A percentile compares a stretch with the other conserved stretches of the same genome.
phyloP scores from a whole-genome alignment of 2,329 filamentous ascomycete species.

The Ilyonectria destructans region DNA sequence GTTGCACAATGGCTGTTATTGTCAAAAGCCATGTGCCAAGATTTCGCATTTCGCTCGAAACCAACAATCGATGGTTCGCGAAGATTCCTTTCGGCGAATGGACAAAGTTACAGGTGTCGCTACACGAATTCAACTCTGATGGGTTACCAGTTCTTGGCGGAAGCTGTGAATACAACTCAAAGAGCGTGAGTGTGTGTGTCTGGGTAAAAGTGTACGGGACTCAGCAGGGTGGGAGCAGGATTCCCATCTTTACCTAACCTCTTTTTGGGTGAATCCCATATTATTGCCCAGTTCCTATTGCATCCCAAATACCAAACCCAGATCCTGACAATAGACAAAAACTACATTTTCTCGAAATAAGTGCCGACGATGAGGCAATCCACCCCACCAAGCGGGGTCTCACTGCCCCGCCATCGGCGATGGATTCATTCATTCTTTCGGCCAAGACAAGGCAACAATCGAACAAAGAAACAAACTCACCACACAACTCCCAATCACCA shows the following conservation, averaged over 20 bases:
- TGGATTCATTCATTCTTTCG: slow-evolving; percentile 7
- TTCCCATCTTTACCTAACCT: not conserved
- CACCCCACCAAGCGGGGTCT: slow-evolving; percentile 22
- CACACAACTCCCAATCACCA: not conserved
- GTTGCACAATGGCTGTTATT: not conserved
- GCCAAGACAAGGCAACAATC: not conserved
- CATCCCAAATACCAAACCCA: too few species aligned
- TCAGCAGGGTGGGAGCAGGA: not conserved
- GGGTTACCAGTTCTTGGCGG: not conserved
- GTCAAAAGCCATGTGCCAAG: not conserved
- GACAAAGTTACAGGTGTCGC: not conserved
- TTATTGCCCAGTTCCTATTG: not conserved
- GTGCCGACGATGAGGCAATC: slow-evolving; percentile 13
- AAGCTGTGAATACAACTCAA: not conserved
- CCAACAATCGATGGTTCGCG: not conserved
- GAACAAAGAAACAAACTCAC: slow-evolving; percentile 3
- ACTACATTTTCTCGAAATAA: not conserved
- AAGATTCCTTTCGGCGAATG: not conserved
- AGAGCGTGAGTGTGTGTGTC: not conserved
- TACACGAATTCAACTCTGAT: not conserved
- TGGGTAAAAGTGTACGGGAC: not conserved
- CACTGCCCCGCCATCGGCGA: slow-evolving; percentile 25
- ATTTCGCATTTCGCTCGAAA: too few species aligned
- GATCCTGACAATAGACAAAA: not conserved
- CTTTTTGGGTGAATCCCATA: not conserved